Conservation (phyloP, 768 basidiomycete genomes). For the Lenzites betulinus region DNA sequence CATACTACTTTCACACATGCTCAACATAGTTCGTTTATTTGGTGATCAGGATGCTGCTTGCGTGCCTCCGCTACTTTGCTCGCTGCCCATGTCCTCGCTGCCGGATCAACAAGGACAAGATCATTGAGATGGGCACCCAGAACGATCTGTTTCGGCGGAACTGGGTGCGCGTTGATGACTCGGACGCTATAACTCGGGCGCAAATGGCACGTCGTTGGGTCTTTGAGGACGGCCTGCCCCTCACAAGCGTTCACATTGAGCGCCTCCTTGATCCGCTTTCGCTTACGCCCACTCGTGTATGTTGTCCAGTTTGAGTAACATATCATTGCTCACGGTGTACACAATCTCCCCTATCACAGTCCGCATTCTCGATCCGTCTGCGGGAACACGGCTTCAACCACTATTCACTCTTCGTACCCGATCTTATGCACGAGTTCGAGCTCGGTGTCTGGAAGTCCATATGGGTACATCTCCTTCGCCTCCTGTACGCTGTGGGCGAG, state of each 20-base stretch:
- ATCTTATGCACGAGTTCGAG: slow-evolving; percentile 40
- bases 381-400: slow-evolving; percentile 28
- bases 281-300: slow-evolving; percentile 22
- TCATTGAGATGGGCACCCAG: slow-evolving; percentile 33
- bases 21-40: background rate
- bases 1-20: background rate
- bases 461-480: slow-evolving; percentile 30
- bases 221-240: slow-evolving; percentile 17
- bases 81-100: slow-evolving; percentile 44
- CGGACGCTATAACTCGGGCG: background rate
- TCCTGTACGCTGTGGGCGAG: slow-evolving; percentile 19
- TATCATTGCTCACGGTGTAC: background rate
- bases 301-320: background rate
- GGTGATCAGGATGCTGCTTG: slow-evolving; percentile 36
- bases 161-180: slow-evolving; percentile 12
- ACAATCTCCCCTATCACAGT: slow-evolving; percentile 24
- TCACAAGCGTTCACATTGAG: slow-evolving; percentile 15
- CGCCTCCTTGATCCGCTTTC: slow-evolving; percentile 19
- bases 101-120: slow-evolving; percentile 29
- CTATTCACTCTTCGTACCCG: slow-evolving; percentile 30
- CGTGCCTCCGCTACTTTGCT: slow-evolving; percentile 41
- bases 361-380: slow-evolving; percentile 34
- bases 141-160: background rate
- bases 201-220: slow-evolving; percentile 17
- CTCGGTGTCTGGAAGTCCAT: slow-evolving; percentile 37